A percentile compares a stretch with the other conserved stretches of the same genome.
phyloP scores from a whole-genome alignment of 2,329 filamentous ascomycete species.

The Hymenoscyphus fraxineus region DNA sequence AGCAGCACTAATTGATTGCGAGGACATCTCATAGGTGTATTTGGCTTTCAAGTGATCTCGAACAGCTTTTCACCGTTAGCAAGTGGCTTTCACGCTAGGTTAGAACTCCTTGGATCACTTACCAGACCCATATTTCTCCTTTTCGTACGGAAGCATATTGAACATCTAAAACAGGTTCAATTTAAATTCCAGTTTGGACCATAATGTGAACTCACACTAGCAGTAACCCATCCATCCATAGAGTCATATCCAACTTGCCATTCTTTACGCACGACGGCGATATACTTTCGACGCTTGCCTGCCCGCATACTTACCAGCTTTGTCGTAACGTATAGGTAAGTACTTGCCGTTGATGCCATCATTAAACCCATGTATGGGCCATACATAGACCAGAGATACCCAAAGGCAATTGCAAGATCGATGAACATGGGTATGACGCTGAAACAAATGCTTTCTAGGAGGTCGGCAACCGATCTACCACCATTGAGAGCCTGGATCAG shows the following conservation, averaged over 20 bases:
- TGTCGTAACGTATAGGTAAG: slow-evolving; percentile 50
- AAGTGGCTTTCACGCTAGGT: slow-evolving; percentile 28
- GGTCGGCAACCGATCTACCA: slow-evolving; percentile 54
- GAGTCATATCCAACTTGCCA: slow-evolving; percentile 37
- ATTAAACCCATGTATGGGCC: slow-evolving; percentile 56
- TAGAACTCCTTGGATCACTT: slow-evolving; percentile 4
- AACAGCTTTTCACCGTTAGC: slow-evolving; percentile 33
- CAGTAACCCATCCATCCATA: slow-evolving; percentile 39
- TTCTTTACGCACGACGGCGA: slow-evolving; percentile 35
- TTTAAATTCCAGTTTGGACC: slow-evolving; percentile 5
- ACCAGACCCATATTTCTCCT: slow-evolving; percentile 43
- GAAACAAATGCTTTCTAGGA: slow-evolving; percentile 58
- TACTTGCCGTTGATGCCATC: slow-evolving; percentile 42
- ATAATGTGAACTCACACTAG: slow-evolving; percentile 33
- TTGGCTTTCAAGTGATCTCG: slow-evolving; percentile 37
- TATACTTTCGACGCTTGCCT: slow-evolving; percentile 35
- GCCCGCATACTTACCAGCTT: slow-evolving; percentile 35
- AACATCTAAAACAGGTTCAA: slow-evolving; percentile 38
- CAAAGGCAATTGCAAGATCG: slow-evolving; percentile 59
- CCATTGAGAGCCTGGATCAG: slow-evolving; percentile 63
- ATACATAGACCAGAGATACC: slow-evolving; percentile 59
- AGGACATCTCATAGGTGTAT: slow-evolving; percentile 35
- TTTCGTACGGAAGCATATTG: slow-evolving; percentile 53
- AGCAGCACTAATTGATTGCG: slow-evolving; percentile 45
- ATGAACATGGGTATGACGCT: slow-evolving; percentile 57